phyloP scores from a whole-genome alignment of 1,284 basidiomycete genomes.

The Tylopilus sp. region DNA sequence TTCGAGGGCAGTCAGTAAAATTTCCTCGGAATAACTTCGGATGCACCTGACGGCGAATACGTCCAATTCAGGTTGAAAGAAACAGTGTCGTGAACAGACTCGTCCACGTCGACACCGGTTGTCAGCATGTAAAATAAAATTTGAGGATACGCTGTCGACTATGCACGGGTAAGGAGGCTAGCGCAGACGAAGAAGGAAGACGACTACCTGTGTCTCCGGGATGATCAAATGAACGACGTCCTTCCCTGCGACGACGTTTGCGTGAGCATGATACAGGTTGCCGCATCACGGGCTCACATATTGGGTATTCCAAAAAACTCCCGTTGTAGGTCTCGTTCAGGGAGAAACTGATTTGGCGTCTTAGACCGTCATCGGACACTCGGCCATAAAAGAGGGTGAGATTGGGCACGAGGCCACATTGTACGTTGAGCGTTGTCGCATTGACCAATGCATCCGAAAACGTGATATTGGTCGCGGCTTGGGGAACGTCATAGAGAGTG shows the following conservation, averaged over 20 bases:
- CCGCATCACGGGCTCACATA: background rate
- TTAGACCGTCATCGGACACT: no score
- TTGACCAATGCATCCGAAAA: background rate
- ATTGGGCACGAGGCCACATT: background rate
- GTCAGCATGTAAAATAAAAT: constrained; percentile 3
- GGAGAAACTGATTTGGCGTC: background rate
- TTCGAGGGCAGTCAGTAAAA: no score
- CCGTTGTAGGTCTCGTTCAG: background rate
- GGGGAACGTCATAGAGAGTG: background rate
- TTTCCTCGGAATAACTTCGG: no score
- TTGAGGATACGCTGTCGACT: background rate
- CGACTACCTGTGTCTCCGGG: background rate
- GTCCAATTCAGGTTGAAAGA: background rate
- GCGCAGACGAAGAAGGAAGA: no score
- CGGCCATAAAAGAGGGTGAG: background rate
- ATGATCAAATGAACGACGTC: background rate
- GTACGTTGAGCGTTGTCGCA: background rate
- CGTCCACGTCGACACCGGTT: background rate
- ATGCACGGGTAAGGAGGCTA: no score
- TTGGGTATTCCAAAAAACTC: background rate
- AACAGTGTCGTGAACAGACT: background rate
- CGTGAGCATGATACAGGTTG: background rate
- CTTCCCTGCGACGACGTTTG: background rate
- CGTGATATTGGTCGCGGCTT: background rate
- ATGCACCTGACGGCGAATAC: background rate